Conservation (phyloP, 805 yeast species). For the Starmerella bombi region DNA sequence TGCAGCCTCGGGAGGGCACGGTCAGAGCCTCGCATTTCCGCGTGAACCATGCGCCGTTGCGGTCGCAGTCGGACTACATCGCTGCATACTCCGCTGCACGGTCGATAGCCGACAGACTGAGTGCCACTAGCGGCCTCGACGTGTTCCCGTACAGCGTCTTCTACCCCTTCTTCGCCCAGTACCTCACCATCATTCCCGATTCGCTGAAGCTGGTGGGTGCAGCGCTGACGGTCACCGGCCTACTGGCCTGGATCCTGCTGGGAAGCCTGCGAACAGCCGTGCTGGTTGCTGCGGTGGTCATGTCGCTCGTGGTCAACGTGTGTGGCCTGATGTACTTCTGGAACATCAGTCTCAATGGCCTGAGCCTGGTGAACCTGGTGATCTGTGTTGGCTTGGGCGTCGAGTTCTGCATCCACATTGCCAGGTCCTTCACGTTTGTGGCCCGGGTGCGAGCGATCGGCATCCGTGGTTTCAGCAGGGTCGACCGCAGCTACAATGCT, state of each 20-base stretch:
- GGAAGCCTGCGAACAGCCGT: slow-evolving; percentile 55
- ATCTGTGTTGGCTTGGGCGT: slow-evolving; percentile 92
- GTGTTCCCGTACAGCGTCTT: slow-evolving; percentile 88
- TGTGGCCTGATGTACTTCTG: slow-evolving; percentile 70
- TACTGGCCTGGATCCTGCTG: slow-evolving; percentile 42
- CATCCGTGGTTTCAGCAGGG: slow-evolving; percentile 23
- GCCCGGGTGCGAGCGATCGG: slow-evolving; percentile 28
- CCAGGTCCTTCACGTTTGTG: slow-evolving; percentile 54
- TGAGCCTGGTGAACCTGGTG: slow-evolving; percentile 72
- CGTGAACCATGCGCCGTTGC: slow-evolving; percentile 62
- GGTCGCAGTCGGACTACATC: slow-evolving; percentile 76
- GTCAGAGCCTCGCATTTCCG: slow-evolving; percentile 37
- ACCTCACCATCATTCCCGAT: slow-evolving; percentile 47
- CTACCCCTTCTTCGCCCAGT: slow-evolving; percentile 86
- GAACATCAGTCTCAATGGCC: slow-evolving; percentile 72
- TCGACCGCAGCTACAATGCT: slow-evolving; percentile 39
- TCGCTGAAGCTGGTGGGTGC: slow-evolving; percentile 40
- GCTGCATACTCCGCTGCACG: slow-evolving; percentile 60
- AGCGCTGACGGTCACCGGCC: slow-evolving; percentile 15
- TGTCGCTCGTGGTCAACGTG: slow-evolving; percentile 53
- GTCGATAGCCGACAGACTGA: slow-evolving; percentile 45
- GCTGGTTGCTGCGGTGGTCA: slow-evolving; percentile 44
- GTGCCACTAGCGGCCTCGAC: slow-evolving; percentile 33
- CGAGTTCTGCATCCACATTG: slow-evolving; percentile 82
- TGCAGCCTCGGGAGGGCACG: slow-evolving; percentile 30